Base-by-base conservation (phyloP, 202 grass and related monocot species). In the Setaria italica region DNA sequence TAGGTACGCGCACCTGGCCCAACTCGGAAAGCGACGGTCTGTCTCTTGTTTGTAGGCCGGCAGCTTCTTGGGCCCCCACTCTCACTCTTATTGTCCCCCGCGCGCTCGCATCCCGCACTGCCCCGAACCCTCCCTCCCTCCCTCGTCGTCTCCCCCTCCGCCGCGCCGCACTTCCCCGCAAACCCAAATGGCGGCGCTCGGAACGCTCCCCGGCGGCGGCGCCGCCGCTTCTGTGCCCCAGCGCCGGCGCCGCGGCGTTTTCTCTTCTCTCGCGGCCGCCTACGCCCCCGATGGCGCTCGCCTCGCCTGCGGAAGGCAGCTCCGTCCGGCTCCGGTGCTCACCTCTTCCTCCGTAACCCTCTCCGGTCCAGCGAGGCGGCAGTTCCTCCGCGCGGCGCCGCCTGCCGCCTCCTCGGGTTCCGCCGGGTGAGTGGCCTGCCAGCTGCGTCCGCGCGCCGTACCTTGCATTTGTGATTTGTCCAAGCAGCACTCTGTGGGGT, bases 181-280 rank as follows among this genome's bases (percentile, higher is more conserved):
- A 62, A 17, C 41, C 69, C 29, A 16, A 58, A 90, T 90, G 88
- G 57, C 79, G 78, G 79, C 88, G 66, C 37, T 66, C 21, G 79
- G 65, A 60, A 32, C 66, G 30, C 15, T 73, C 48, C 60, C 63
- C 45, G 67, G 37, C 72, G 63, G 2, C 20, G 79, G 45, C 72
- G 56, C 62, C 77, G 59, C 29, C 54, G 13, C 79, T 29, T 57
- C 37, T 3, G 49, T 39, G 49, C 72, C 42, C 48, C 78, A 56
- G 20, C 65, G 56, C 72, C 25, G 66, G 30, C 48, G 37, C 72
- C 48, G 15, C 39, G 47, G 46, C 19, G 64, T 5, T 2, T 4
- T 46, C 14, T 10, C 56, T 12, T 78, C 83, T 10, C 15, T 88
- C 39, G 70, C 19, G 11, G 29, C 33, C 6, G 5, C 63, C 35